phyloP scores from a whole-genome alignment of 108 stramenopile genomes.

The Parietichytrium sp. region DNA sequence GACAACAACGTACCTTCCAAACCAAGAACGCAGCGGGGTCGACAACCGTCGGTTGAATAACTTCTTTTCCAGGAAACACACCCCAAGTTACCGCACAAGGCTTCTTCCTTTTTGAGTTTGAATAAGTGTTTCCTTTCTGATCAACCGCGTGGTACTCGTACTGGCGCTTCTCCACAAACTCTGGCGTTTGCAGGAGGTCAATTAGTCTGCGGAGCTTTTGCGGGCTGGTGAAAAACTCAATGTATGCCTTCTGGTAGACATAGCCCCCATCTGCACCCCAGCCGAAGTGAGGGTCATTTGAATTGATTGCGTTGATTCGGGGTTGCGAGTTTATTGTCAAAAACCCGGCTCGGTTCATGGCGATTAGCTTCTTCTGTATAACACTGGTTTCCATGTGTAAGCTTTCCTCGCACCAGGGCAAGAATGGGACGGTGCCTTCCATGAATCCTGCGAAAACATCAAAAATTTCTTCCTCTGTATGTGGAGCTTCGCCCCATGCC shows the following conservation, averaged over 20 bases:
- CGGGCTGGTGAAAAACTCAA: slow-evolving; percentile 89
- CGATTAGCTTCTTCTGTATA: slow-evolving; percentile 73
- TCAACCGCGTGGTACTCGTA: slow-evolving; percentile 43
- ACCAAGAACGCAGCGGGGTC: slow-evolving; percentile 85
- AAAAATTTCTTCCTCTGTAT: slow-evolving; percentile 71
- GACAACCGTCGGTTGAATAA: slow-evolving; percentile 95
- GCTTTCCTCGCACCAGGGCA: slow-evolving; percentile 93
- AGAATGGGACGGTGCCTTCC: slow-evolving; percentile 78
- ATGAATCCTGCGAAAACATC: slow-evolving; percentile 89
- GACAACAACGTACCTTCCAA: no score
- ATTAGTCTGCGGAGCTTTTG: slow-evolving; percentile 66
- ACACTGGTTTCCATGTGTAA: slow-evolving; percentile 83
- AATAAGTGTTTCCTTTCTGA: slow-evolving; percentile 41
- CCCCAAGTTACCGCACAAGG: slow-evolving; percentile 83
- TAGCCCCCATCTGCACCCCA: slow-evolving; percentile 90
- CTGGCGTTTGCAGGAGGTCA: slow-evolving; percentile 53
- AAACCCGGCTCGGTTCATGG: slow-evolving; percentile 78
- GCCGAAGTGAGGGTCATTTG: slow-evolving; percentile 76
- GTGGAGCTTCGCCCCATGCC: slow-evolving; percentile 81
- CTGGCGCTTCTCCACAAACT: neutral
- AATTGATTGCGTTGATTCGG: slow-evolving; percentile 76
- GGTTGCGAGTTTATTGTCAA: slow-evolving; percentile 93
- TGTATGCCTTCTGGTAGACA: slow-evolving; percentile 94
- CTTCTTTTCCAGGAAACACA: slow-evolving; percentile 80
- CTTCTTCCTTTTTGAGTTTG: neutral